Conservation (phyloP, 257 asterid species). For the Mitragyna speciosa region DNA sequence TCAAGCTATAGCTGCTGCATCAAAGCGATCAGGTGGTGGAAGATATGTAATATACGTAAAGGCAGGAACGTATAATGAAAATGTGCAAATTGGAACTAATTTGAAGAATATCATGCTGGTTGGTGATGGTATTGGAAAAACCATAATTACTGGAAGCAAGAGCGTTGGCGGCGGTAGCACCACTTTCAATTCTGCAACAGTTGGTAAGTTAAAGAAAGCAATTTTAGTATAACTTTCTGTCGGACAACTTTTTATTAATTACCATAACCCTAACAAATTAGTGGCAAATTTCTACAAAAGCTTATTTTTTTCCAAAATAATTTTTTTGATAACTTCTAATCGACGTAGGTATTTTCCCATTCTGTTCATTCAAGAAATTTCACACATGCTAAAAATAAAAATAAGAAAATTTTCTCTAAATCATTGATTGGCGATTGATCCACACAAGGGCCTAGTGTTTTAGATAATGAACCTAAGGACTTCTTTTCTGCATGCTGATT, state of each 20-base stretch:
- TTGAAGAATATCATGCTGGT: conserved; percentile 56
- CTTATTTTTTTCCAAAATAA: no score
- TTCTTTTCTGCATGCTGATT: no score
- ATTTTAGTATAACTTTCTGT: not conserved
- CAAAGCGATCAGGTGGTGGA: conserved; percentile 40
- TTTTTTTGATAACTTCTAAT: no score
- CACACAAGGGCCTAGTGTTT: no score
- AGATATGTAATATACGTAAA: conserved; percentile 65
- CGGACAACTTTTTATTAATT: no score
- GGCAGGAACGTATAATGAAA: conserved; percentile 66
- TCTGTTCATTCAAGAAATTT: no score
- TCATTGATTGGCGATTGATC: no score
- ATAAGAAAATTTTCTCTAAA: no score
- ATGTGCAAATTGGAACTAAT: conserved; percentile 39
- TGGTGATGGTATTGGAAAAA: conserved; percentile 82
- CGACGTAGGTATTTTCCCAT: no score
- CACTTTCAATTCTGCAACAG: conserved; percentile 80
- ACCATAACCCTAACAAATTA: not conserved
- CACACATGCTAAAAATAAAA: no score
- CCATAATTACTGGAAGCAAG: conserved; percentile 79
- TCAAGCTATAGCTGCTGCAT: conserved; percentile 53
- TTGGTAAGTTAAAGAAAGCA: conserved; percentile 44
- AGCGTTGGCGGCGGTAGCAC: conserved; percentile 77
- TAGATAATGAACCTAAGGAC: no score
- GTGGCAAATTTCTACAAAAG: no score